phyloP scores from a whole-genome alignment of 805 yeast species.

The Candida montana region DNA sequence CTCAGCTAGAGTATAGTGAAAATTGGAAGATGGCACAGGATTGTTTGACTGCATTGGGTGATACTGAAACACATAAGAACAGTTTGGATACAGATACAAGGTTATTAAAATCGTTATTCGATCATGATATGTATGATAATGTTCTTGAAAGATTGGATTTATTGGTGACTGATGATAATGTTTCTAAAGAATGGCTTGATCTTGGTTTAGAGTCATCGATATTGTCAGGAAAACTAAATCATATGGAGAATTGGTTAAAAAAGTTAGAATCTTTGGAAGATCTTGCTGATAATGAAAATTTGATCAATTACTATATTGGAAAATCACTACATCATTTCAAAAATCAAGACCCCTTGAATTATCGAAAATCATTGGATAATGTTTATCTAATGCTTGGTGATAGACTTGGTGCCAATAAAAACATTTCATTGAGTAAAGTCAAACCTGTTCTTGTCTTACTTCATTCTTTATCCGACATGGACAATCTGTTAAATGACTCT shows the following conservation, averaged over 20 bases:
- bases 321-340: constrained; percentile 48
- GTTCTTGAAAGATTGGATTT: constrained; percentile 19
- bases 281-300: constrained; percentile 45
- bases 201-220: constrained; percentile 76
- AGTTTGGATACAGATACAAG: constrained; percentile 37
- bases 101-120: constrained; percentile 63
- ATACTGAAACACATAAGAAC: constrained; percentile 27
- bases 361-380: constrained; percentile 37
- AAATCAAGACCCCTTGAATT: constrained; percentile 27
- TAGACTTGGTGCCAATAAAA: constrained; percentile 43
- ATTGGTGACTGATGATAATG: constrained; percentile 3
- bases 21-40: constrained; percentile 86
- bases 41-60: constrained; percentile 66
- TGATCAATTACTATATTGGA: constrained; percentile 62
- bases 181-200: constrained; percentile 46
- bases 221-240: constrained; percentile 48
- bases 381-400: constrained; percentile 59
- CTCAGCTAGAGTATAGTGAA: constrained; percentile 77
- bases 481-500: constrained; percentile 13
- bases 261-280: constrained; percentile 40
- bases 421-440: constrained; percentile 47
- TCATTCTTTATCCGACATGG: constrained; percentile 60
- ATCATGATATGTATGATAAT: constrained; percentile 71
- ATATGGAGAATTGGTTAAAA: constrained; percentile 54
- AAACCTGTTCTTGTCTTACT: constrained; percentile 45